Percentiles rank a stretch among this genome's conserved stretches.
phyloP scores from a whole-genome alignment of 116 monocot genomes.

The Phalaenopsis hybrid region DNA sequence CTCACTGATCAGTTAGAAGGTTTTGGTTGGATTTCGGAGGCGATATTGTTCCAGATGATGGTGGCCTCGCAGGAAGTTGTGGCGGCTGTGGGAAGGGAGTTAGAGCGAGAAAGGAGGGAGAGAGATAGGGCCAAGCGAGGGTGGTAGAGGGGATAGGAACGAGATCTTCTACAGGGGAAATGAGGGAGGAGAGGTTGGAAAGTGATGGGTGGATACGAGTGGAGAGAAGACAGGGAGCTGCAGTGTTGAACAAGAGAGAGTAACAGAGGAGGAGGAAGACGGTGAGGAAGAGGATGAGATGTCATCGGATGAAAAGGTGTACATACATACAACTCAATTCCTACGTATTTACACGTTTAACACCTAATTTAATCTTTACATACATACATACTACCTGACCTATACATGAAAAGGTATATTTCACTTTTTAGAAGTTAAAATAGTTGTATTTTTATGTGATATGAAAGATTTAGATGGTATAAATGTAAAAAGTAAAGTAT shows the following conservation, averaged over 20 bases:
- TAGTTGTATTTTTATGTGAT: too few species aligned
- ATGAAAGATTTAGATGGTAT: too few species aligned
- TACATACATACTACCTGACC: too few species aligned
- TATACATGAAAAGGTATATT: too few species aligned
- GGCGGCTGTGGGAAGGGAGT: conserved; percentile 57
- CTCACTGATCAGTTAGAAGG: background rate
- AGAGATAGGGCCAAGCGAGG: conserved; percentile 52
- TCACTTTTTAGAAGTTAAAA: too few species aligned
- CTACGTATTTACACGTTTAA: too few species aligned
- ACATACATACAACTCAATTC: too few species aligned
- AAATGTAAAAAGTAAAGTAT: too few species aligned
- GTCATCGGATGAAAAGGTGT: too few species aligned
- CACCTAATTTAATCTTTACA: too few species aligned
- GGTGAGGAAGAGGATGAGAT: conserved; percentile 38
- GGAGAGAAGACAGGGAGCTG: conserved; percentile 15
- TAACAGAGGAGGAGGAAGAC: conserved; percentile 35
- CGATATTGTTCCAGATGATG: conserved; percentile 37
- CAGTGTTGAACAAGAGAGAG: conserved; percentile 19
- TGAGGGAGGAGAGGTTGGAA: conserved; percentile 2
- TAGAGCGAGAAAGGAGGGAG: conserved; percentile 52
- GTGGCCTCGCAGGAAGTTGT: conserved; percentile 56
- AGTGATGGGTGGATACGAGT: background rate
- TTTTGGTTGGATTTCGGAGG: conserved; percentile 10
- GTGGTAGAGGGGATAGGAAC: conserved; percentile 11
- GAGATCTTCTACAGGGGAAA: background rate